A percentile compares a stretch with the other conserved stretches of the same genome.
These are phyloP conservation scores for Boletus coccyginus DNA, from an alignment of 768 basidiomycete species.

Conservation along the genomic window DNA sequence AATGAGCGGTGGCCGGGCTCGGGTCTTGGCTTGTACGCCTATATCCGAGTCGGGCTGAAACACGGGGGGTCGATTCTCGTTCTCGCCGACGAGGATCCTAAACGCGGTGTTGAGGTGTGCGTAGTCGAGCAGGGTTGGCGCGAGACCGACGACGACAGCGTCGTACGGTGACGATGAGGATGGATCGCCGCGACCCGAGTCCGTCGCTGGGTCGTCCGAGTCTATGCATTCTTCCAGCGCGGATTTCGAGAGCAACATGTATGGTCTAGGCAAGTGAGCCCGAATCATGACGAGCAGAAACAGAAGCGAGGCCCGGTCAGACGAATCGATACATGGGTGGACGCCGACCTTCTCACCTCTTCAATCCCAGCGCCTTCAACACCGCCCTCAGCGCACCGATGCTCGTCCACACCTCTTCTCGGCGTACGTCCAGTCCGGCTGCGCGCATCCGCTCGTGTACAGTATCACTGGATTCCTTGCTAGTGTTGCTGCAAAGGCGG, in stretches of 20 bases:
- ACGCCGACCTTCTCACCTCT: slow-evolving; percentile 31
- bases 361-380: slow-evolving; percentile 40
- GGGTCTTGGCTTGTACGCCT: too few species aligned
- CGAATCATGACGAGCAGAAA: too few species aligned
- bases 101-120: slow-evolving; percentile 61
- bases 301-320: neutral
- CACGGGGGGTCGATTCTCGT: slow-evolving; percentile 26
- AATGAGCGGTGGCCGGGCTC: slow-evolving; percentile 39
- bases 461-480: slow-evolving; percentile 54
- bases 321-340: neutral
- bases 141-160: slow-evolving; percentile 62
- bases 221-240: slow-evolving; percentile 42
- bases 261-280: slow-evolving; percentile 35
- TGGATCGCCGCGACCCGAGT: neutral
- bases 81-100: slow-evolving; percentile 48
- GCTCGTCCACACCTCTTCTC: slow-evolving; percentile 59
- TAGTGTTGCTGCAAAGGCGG: slow-evolving; percentile 66
- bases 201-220: neutral
- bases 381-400: slow-evolving; percentile 54
- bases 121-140: slow-evolving; percentile 52
- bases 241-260: slow-evolving; percentile 52
- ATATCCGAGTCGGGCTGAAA: neutral
- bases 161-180: slow-evolving; percentile 36
- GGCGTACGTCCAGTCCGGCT: slow-evolving; percentile 49
- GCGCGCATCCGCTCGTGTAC: slow-evolving; percentile 41